Evolutionary conservation across 306 rosid genomes (phyloP).

Genomic region (Cucumis hystrix): DNA sequence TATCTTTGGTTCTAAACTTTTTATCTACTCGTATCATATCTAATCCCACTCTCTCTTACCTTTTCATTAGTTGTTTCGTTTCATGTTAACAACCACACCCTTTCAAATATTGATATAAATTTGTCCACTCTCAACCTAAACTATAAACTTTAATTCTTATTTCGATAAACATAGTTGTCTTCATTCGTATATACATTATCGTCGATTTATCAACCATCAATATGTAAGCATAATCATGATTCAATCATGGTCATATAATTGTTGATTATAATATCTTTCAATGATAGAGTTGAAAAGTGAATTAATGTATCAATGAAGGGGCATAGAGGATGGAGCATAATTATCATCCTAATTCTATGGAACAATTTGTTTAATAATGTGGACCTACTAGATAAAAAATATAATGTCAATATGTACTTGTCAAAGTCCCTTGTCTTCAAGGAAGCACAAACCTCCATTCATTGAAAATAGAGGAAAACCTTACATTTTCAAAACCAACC

Average conservation of each 20-base stretch:
- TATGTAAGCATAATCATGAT: neutral
- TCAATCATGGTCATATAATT: neutral
- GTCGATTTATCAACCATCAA: neutral
- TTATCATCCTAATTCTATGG: neutral
- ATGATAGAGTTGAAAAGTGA: neutral
- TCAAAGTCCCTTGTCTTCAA: neutral
- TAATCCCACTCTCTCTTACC: neutral
- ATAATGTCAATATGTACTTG: neutral
- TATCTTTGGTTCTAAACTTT: neutral
- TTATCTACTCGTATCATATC: neutral
- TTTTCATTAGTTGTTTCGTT: neutral
- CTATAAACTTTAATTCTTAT: too few species aligned
- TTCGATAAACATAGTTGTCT: too few species aligned
- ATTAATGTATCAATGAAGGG: neutral
- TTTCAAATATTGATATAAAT: too few species aligned
- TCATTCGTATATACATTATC: too few species aligned
- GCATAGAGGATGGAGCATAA: neutral
- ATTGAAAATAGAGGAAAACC: too few species aligned
- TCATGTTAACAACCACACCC: neutral
- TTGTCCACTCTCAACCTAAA: too few species aligned
- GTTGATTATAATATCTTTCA: neutral
- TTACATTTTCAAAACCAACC: too few species aligned
- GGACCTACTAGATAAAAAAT: neutral
- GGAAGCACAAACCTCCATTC: neutral
- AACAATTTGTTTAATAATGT: neutral